Base-by-base conservation (phyloP, 1,284 basidiomycete species). In the Cutaneotrichosporon dermatis region DNA sequence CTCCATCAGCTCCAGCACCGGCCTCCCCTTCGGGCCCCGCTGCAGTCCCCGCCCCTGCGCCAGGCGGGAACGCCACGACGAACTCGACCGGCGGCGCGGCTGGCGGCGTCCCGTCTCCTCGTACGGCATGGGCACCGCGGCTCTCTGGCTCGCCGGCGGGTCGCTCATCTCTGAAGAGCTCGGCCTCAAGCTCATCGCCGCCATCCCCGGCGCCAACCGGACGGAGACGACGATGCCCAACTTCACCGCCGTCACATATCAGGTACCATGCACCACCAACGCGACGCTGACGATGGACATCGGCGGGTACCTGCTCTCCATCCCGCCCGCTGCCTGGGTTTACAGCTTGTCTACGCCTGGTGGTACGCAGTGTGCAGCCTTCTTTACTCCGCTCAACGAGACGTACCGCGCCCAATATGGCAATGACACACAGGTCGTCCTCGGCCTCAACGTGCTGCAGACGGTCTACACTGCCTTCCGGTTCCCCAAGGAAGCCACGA, bases 401-500 rank as follows among this genome's bases (percentile, higher is more conserved):
- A 16, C 36, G 10, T 8, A 25, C 37, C 50, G 39, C 37, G 7
- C 6, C n/a, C 12, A 1, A 35, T 40, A 10, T 37, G 50, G 39
- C 7, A 35, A 51, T 12, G 37, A 15, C 4, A 33, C 37, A 3
- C 36, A 16, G 11, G 10, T 39, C 10, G 50, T 51, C 15, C 36
- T 40, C 5, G 37, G 50, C 15, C 50, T 40, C 15, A 12, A 36
- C 52, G 33, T 43, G 6, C 42, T 37, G 3, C 25, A 13, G 16
- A 43, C 41, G 8, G 52, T 54, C 7, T 54, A 54, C 34, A 54
- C 52, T 3, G 52, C 41, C 8, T 44, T 54, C 52, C 39, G 11
- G 25, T 25, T 25, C 25, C 25, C 25, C 25, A 25, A 25, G 25
- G 25, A 25, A 25, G 25, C 25, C 25, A 25, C 25, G 25, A 25